Base-by-base conservation (phyloP, 305 asterid genomes). In the Rubia balearica region DNA sequence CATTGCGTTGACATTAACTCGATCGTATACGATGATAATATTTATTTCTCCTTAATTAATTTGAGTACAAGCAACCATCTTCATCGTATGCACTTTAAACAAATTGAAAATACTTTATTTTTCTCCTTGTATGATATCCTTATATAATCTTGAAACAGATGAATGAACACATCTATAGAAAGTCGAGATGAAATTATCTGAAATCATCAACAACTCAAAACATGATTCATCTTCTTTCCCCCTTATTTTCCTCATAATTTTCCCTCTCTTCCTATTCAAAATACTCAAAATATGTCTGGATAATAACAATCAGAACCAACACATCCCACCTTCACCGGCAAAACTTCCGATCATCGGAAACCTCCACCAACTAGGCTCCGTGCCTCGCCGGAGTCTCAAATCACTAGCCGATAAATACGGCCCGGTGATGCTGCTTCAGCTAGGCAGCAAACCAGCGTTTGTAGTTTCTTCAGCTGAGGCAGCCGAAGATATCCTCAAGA, bases 291-390 rank as follows among this genome's bases (percentile, higher is more conserved):
- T 2, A 51, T 17, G 59, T 2, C 10, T 17, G 59, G 5, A 7
- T 11, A 11, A 51, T 17, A 17, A 17, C 59, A 17, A 6, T 17
- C 22, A 51, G 10, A 51, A 51, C 24, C 22, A 51, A 24, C 24
- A n/a, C 8, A n/a, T 17, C 0, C 59, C 59, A 51, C 59, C 59
- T 5, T 49, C 56, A 0, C 56, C 56, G 7, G 19, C 56, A 16
- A 49, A 49, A 49, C 56, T 49, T 16, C 56, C 21, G 59, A 51
- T 51, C 59, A 51, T 51, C 59, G 59, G 59, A 51, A 51, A 51
- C 59, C 59, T 51, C 59, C 59, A 17, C 5, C 59, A 51, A 51
- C 21, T 51, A 6, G 59, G 59, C 8, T 51, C 24, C 4, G 22
- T 51, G 59, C 59, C 59, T n/a, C 59, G 59, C 59, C 24, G 59